A percentile compares a stretch with the other conserved stretches of the same genome.
These are phyloP conservation scores for Penicillium digitatum DNA, from an alignment of 2,329 filamentous ascomycete species.

Conservation along the genomic window DNA sequence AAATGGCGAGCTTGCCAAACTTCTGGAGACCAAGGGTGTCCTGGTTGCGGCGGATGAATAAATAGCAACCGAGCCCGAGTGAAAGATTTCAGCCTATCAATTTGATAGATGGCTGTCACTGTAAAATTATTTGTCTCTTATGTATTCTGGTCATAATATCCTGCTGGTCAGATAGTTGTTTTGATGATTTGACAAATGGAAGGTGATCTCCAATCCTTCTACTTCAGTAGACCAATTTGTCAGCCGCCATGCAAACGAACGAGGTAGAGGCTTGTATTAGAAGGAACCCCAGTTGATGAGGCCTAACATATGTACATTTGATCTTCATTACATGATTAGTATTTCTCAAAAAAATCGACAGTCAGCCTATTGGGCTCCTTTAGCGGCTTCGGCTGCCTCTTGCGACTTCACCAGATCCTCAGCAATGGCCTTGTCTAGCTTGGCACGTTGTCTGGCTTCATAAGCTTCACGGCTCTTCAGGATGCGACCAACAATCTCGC, in stretches of 20 bases:
- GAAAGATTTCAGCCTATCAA: conserved; percentile 2
- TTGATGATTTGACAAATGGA: not conserved
- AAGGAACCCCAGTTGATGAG: conserved; percentile 15
- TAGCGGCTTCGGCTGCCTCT: conserved; percentile 45
- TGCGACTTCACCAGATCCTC: conserved; percentile 64
- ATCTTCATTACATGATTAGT: conserved; percentile 9
- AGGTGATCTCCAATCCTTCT: not conserved
- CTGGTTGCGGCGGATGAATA: conserved; percentile 59
- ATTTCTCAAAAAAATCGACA: not conserved
- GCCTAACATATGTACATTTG: conserved; percentile 16
- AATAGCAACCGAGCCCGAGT: conserved; percentile 3
- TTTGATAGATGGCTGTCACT: conserved; percentile 10
- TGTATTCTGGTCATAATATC: conserved; percentile 9
- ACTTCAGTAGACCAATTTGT: not conserved
- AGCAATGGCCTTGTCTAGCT: conserved; percentile 76
- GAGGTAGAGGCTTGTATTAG: not conserved
- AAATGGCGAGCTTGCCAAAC: conserved; percentile 84
- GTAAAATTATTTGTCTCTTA: conserved; percentile 15
- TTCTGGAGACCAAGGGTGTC: conserved; percentile 90
- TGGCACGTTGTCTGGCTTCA: conserved; percentile 84
- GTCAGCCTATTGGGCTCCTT: conserved; percentile 7
- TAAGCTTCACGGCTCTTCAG: conserved; percentile 81
- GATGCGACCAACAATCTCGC: conserved; percentile 86
- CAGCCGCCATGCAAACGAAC: not conserved
- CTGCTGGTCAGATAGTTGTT: conserved; percentile 7